Evolutionary conservation across 352 stramenopile genomes (phyloP), one percentile per base, ranked within the genome.

Genomic region (Plasmopara halstedii): DNA sequence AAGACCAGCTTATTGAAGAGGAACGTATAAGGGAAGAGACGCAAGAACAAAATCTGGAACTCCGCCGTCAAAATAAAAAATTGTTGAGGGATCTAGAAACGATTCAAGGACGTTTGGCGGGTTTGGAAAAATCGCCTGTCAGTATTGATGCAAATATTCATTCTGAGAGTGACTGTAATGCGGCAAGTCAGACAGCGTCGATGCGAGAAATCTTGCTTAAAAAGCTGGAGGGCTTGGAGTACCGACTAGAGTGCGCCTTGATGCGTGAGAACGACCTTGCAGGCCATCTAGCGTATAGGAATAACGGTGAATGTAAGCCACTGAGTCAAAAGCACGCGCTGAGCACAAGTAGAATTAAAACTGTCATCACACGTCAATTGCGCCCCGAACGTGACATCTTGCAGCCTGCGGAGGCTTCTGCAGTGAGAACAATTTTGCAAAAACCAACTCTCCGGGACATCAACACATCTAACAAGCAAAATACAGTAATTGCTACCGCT

Each of bases 1-100:
- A 91, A 59, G 79, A 91, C 55, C 76, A 88, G 35, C 63, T 91
- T 6, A 67, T 74, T 27, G 74, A 85, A 43, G 79, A 91, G 41
- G 79, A 91, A 46, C 71, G 72, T 13, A 58, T 63, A 22, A 46
- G 72, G 3, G 79, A 88, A 40, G 76, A 88, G 27, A 64, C 79
- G 40, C 79, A 91, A 41, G 76, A 91, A 32, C 64, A 87, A 36
- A 85, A 77, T 31, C 46, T 88, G 20, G 76, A 85, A 36, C 78
- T 88, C 42, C 71, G 75, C 36, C 79, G 80, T 22, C 53, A 74
- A 17, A 88, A 86, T 56, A 88, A 86, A 46, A 78, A 76, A 25
- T 54, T 91, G 15, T 47, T 56, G 20, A 70, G 62, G 23, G 75
- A 90, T 7, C 41, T 86, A 29, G 76, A 87, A 47, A 63, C 66